These are phyloP conservation scores for Aspergillus fumigatus DNA, from an alignment of 2,329 filamentous ascomycete species.

Conservation along the genomic window DNA sequence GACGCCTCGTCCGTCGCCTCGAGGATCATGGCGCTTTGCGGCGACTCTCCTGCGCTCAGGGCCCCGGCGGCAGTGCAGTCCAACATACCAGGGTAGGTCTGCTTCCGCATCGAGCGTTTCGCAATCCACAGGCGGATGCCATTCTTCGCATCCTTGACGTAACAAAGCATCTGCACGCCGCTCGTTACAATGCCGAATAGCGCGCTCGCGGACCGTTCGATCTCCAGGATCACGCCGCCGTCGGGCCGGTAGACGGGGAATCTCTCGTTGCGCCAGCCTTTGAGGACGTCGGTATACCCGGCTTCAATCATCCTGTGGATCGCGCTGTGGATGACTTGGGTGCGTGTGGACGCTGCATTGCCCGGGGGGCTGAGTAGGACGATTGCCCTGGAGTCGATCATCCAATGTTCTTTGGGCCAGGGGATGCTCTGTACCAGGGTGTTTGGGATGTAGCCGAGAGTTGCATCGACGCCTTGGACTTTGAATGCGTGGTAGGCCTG, in stretches of 20 bases:
- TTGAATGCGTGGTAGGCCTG: background rate
- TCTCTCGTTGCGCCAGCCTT: slow-evolving; percentile 36
- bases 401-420: background rate
- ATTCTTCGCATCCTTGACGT: slow-evolving; percentile 15
- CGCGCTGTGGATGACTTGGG: background rate
- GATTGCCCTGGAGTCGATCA: background rate
- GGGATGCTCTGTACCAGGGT: background rate
- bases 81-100: slow-evolving; percentile 29
- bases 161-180: slow-evolving; percentile 41
- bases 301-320: background rate
- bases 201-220: slow-evolving; percentile 40
- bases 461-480: background rate
- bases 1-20: slow-evolving; percentile 22
- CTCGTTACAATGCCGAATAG: slow-evolving; percentile 42
- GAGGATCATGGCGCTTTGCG: slow-evolving; percentile 22
- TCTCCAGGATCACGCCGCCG: slow-evolving; percentile 38
- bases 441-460: background rate
- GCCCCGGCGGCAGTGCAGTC: slow-evolving; percentile 22
- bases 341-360: background rate
- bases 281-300: background rate
- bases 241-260: slow-evolving; percentile 39
- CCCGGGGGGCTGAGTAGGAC: background rate
- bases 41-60: slow-evolving; percentile 15
- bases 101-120: slow-evolving; percentile 18
- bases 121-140: slow-evolving; percentile 24